Conservation (phyloP, 2,329 filamentous ascomycete genomes). For the Nothophoma quercina region DNA sequence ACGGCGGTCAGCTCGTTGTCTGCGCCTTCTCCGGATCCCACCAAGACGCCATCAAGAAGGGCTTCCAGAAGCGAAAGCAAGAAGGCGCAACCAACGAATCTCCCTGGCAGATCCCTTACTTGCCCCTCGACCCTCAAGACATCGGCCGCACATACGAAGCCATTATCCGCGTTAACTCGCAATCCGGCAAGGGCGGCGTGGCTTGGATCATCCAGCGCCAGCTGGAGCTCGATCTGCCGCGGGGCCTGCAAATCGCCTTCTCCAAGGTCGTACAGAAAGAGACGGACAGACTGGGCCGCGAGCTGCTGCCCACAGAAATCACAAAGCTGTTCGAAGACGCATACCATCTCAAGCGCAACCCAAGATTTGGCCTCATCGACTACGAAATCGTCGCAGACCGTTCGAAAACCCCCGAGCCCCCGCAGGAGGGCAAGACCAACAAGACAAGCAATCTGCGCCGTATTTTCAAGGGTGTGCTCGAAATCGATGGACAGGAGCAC, state of each 20-base stretch:
- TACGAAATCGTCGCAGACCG: conserved; percentile 91
- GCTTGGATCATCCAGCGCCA: conserved; percentile 93
- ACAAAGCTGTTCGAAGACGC: conserved; percentile 85
- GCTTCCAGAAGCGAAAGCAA: conserved; percentile 73
- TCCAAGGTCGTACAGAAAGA: conserved; percentile 83
- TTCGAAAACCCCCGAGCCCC: conserved; percentile 74
- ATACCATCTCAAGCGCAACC: conserved; percentile 84
- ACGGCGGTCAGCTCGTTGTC: conserved; percentile 89
- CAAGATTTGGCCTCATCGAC: conserved; percentile 85
- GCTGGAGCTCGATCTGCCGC: conserved; percentile 89
- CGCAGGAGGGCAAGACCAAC: conserved; percentile 72
- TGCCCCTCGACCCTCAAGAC: conserved; percentile 90
- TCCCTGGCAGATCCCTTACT: conserved; percentile 86
- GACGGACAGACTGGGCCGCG: conserved; percentile 81
- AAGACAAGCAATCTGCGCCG: conserved; percentile 81
- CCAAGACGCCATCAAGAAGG: conserved; percentile 96
- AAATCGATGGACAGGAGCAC: conserved; percentile 82
- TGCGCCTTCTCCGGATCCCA: conserved; percentile 92
- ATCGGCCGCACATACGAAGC: conserved; percentile 98
- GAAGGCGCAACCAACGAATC: conserved; percentile 67
- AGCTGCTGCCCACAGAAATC: conserved; percentile 85
- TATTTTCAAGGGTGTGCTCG: conserved; percentile 83
- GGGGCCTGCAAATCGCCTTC: conserved; percentile 91
- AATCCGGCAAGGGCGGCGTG: conserved; percentile 91
- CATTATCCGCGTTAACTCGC: conserved; percentile 96